Evolutionary conservation across 2,329 filamentous ascomycete genomes (phyloP), one percentile per base, ranked within the genome.

Genomic region (Coniella lustricola): DNA sequence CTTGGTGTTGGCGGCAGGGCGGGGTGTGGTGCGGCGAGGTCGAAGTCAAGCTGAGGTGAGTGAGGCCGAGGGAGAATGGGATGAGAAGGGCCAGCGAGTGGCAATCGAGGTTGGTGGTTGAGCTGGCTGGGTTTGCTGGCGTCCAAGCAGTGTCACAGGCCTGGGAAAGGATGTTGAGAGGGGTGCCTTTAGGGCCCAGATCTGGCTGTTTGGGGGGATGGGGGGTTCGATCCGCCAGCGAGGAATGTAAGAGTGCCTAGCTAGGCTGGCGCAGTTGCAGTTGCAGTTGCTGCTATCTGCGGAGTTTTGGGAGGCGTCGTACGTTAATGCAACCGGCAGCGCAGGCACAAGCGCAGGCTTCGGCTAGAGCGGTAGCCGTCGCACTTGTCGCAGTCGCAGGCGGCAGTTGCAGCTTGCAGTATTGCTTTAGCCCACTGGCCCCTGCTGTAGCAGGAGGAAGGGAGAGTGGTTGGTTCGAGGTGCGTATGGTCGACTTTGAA

Each of bases 41-140:
- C 5, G 10, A n/a, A 18, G 17, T 7, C n/a, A 29, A 17, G 42
- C 34, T 33, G 29, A 32, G 34, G 25, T 14, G 45, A 44, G 33
- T 39, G 39, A 38, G 46, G 42, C 49, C 41, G 50, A 46, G 33
- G 12, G 42, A 37, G 42, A n/a, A n/a, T n/a, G 25, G 25, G 25
- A 29, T 29, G 25, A 10, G 10, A 10, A 29, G 5, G 25, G 25
- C 5, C 5, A 10, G 5, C 25, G 25, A 10, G 25, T 40, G 34
- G 38, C 25, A 14, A 32, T 42, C 13, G 39, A 18, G 39, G 29
- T 42, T 34, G 48, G 44, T 47, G 40, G 44, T 48, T 47, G 40
- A n/a, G 36, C 41, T 37, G 31, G 36, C 16, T 40, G 42, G 17
- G 21, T 13, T 49, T 41, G 48, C 44, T 46, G 48, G 10, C 5